Conservation (phyloP, 441 rosid genomes). For the Codiaeum variegatum region DNA sequence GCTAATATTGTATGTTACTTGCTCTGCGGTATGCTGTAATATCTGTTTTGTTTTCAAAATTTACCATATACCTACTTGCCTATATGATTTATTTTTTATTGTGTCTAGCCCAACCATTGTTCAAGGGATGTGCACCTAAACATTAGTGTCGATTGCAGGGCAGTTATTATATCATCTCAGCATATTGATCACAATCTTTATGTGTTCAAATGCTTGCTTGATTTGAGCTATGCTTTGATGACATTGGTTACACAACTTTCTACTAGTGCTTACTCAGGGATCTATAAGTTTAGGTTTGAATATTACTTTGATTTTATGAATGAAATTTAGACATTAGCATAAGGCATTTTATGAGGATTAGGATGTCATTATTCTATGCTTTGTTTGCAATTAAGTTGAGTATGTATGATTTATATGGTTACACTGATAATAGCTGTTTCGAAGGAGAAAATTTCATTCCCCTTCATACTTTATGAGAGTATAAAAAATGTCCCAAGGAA, state of each 20-base stretch:
- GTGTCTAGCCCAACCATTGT: background rate
- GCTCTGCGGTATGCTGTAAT: background rate
- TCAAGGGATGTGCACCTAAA: background rate
- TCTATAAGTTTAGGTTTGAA: background rate
- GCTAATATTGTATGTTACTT: background rate
- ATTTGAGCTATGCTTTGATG: background rate
- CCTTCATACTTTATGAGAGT: background rate
- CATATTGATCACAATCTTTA: background rate
- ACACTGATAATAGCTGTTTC: background rate
- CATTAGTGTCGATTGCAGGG: background rate
- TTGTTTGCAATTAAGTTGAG: background rate
- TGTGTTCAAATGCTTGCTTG: background rate
- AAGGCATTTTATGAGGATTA: background rate
- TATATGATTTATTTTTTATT: background rate
- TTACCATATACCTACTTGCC: background rate
- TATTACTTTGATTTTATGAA: background rate
- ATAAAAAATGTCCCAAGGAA: no score
- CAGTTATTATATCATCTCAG: background rate
- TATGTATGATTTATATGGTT: background rate
- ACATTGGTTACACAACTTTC: background rate
- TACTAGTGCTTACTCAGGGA: background rate
- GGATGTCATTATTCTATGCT: background rate
- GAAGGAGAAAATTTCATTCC: background rate
- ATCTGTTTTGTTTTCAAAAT: background rate
- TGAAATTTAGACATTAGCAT: no score